Percentiles rank a stretch among this genome's conserved stretches.
Evolutionary conservation across 2,329 filamentous ascomycete genomes (phyloP).

Genomic region (Raffaelea arxii): DNA sequence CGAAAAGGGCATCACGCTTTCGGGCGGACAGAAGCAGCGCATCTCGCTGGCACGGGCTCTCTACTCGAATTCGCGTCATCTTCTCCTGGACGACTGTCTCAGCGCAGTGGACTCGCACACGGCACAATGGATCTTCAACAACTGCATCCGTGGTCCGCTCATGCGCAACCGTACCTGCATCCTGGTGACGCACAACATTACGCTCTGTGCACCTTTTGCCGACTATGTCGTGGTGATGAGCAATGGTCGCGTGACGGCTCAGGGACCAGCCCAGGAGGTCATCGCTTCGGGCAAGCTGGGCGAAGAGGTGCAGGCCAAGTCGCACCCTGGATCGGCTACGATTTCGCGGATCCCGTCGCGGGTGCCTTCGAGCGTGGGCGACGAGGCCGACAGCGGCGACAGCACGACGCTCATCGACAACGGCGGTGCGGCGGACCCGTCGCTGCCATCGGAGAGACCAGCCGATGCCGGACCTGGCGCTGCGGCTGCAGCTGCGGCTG

Average conservation of each 20-base stretch:
- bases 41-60: constrained; percentile 93
- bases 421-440: constrained; percentile 35
- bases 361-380: constrained; percentile 64
- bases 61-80: constrained; percentile 88
- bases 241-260: constrained; percentile 68
- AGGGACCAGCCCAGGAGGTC: constrained; percentile 70
- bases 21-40: constrained; percentile 93
- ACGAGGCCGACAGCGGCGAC: constrained; percentile 46
- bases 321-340: constrained; percentile 57
- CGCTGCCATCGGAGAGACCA: constrained; percentile 27
- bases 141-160: constrained; percentile 79
- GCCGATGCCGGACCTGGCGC: too few relatives aligned
- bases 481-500: constrained; percentile 28
- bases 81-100: constrained; percentile 88
- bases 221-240: constrained; percentile 77
- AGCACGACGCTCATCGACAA: constrained; percentile 46
- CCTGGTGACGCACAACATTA: constrained; percentile 88
- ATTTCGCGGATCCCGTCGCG: constrained; percentile 69
- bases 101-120: constrained; percentile 97
- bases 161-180: constrained; percentile 89
- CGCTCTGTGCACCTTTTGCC: constrained; percentile 73
- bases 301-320: constrained; percentile 68
- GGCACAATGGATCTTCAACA: constrained; percentile 94
- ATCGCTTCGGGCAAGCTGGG: constrained; percentile 82
- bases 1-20: constrained; percentile 94